phyloP scores from a whole-genome alignment of 1,284 basidiomycete species.

The Puccinia triticina region DNA sequence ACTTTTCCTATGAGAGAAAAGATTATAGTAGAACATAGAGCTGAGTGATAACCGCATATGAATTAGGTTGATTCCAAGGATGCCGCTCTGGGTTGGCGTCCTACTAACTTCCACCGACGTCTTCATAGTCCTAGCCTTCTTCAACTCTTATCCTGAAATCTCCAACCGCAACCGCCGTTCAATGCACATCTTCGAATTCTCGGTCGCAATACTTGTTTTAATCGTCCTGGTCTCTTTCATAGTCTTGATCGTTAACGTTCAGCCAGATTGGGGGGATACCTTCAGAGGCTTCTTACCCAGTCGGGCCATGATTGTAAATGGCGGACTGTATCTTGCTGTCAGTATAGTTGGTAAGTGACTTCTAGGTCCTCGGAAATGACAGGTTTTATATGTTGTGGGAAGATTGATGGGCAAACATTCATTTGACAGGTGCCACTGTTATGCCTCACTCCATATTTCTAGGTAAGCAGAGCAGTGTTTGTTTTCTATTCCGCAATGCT shows the following conservation, averaged over 20 bases:
- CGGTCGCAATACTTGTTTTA: conserved; percentile 71
- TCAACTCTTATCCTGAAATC: conserved; percentile 58
- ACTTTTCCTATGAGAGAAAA: not conserved
- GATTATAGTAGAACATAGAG: not conserved
- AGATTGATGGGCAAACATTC: not conserved
- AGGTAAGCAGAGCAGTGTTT: conserved; percentile 52
- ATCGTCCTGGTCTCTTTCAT: conserved; percentile 80
- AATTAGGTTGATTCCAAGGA: conserved; percentile 71
- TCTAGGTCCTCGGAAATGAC: not conserved
- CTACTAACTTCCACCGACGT: conserved; percentile 83
- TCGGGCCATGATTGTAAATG: conserved; percentile 68
- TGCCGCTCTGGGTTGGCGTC: conserved; percentile 79
- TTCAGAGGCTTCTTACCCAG: conserved; percentile 80
- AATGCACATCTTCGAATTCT: conserved; percentile 67
- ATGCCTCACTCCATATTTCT: conserved; percentile 89
- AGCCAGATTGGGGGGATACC: conserved; percentile 76
- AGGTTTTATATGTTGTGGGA: not conserved
- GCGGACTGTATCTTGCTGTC: conserved; percentile 75
- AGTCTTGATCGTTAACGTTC: conserved; percentile 74
- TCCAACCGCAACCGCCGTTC: conserved; percentile 55
- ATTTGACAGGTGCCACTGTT: conserved; percentile 70
- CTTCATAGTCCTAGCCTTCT: conserved; percentile 68
- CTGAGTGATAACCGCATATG: not conserved
- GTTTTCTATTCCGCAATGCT: too few species aligned
- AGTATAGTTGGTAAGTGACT: conserved; percentile 63